Evolutionary conservation across 176 grass and related monocot genomes (phyloP), one percentile per base, ranked within the genome.

Genomic region (Tuctoria greenei): DNA sequence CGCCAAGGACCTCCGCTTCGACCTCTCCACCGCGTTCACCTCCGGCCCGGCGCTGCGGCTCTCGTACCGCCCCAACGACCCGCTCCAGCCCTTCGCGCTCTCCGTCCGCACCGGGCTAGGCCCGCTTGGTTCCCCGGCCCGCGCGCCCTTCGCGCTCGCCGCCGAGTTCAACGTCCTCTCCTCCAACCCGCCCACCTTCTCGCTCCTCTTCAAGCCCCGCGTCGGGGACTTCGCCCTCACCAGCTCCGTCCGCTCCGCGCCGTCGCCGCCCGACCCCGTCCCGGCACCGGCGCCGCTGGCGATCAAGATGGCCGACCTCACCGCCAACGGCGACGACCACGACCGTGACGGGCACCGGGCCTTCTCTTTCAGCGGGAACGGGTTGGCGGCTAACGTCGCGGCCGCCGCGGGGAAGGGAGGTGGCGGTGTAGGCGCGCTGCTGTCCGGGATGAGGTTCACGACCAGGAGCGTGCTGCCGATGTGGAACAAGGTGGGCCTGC

Each of bases 11-110:
- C 86, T 98, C 37, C 91, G 86, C 63, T 73, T 98, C 78, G 91
- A 98, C 61, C 73, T 98, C 43, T 84, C 83, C 67, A 94, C 95
- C 38, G 88, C 89, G 64, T 98, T 98, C 63, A 9, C 75, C 58
- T 65, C 64, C 28, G 91, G 84, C 71, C 91, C 95, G 24, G 84
- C 82, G 6, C 77, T 92, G 71, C 89, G 91, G 64, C 68, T 94
- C 61, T 98, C 91, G 11, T 98, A 98, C 79, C 75, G 70, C 76
- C 95, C 95, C 75, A 92, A 90, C 71, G 86, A 98, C 50, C 5
- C 82, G 34, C 55, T 77, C 54, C 85, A 80, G 67, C 91, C 91
- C 24, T 92, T 98, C 73, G 78, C 82, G n/a, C 82, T 98, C 71
- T 88, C 84, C 84, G 67, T 98, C 72, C 92, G 88, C 80, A 92